Base-by-base conservation (phyloP, 2,329 filamentous ascomycete genomes). In the Chalaropsis ovoidea region DNA sequence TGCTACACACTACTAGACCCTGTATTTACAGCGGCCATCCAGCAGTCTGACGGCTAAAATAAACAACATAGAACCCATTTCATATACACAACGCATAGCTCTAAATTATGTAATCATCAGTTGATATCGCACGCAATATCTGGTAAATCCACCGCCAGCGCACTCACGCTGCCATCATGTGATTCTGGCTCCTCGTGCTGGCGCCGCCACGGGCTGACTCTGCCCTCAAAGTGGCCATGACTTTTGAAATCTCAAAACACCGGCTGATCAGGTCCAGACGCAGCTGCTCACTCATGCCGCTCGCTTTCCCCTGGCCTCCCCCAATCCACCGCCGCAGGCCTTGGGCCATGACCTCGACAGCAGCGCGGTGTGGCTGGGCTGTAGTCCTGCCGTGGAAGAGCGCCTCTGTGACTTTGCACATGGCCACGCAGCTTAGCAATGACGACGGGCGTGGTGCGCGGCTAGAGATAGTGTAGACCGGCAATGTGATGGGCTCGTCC, bases 301-400 rank as follows among this genome's bases (percentile, higher is more conserved):
- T 78, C 65, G 77, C 77, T 61, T 79, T 79, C 22, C 81, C 82
- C 2, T 78, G 74, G 1, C 75, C 71, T 6, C 81, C 78, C 17
- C 82, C 82, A 62, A 84, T 81, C 85, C 85, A 87, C 47, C 84
- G 79, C 31, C 85, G 77, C 61, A 87, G 74, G 17, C 75, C 78
- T 4, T 80, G 83, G 0, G 83, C 81, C 15, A 87, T 74, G 41
- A 77, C 77, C 72, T 86, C 84, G 4, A 87, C 60, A 0, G 79
- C 75, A 1, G 73, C 69, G 1, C 77, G 74, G 69, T 79, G 83
- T 3, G 74, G 75, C 65, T 79, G 78, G 1, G 78, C 77, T 1
- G 78, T 77, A 19, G 77, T 72, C 61, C 78, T 73, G 69, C 84
- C 80, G 1, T 71, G 71, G 24, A 78, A 74, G 3, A 86, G 76